Base-by-base conservation (phyloP, 1,139 yeast genomes). In the Eremothecium gossypii region DNA sequence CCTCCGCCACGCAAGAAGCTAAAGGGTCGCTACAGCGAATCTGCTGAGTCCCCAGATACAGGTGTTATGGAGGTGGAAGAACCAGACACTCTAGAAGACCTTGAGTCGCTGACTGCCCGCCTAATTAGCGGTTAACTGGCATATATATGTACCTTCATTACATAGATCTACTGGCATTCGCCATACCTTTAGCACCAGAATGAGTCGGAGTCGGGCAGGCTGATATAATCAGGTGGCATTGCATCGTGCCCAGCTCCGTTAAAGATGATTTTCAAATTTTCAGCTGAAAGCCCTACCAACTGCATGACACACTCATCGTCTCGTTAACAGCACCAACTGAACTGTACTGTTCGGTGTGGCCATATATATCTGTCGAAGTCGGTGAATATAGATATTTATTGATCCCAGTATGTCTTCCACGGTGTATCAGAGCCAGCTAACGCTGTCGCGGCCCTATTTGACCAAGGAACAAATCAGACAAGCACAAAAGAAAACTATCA, bases 71-170 rank as follows among this genome's bases (percentile, higher is more conserved):
- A 57, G 33, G 70, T 83, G 41, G 93, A 84, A 51, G 85, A 81
- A 57, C 96, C 96, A 14, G 84, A 85, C 54, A 83, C 95, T 27
- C 70, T 91, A 63, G 96, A 86, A 61, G 97, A 91, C 58, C 73
- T 91, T 64, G 98, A 91, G 69, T 87, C 94, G 9, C 76, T 91
- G 65, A 82, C 97, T 2, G 74, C 84, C 38, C 76, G 74, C 61
- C 76, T 91, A 56, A 57, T 74, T 35, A 54, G 55, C 35, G 46
- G 51, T 20, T 47, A 35, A 30, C 9, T 12, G 11, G 13, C 5
- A 29, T 29, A 29, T 6, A 17, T 17, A 6, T 17, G n/a, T n/a
- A n/a, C n/a, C n/a, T 6, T 29, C 11, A 3, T 29, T n/a, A n/a
- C 4, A 29, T 29, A 29, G 13, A n/a, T 29, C 31, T 3, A 4